Evolutionary conservation across 1,284 basidiomycete species (phyloP), one percentile per base, ranked within the genome.

Genomic region (Schizophyllum amplum): DNA sequence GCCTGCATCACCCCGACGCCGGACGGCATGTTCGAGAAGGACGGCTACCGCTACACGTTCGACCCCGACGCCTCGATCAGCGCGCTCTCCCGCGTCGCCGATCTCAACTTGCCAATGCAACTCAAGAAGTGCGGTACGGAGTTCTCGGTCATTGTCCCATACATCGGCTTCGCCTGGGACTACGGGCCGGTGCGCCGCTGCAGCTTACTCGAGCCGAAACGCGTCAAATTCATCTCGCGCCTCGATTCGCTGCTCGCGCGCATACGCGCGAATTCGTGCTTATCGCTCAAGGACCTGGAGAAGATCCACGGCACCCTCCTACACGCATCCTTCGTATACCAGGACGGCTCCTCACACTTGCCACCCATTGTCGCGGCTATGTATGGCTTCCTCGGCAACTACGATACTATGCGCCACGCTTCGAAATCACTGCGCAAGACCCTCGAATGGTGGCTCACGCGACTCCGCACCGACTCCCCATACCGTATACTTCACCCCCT

Each of bases 361-460:
- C 57, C 63, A 0, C 46, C 53, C 21, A 22, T 66, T 4, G 61
- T 55, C 1, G 24, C 57, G 4, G 64, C 62, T 59, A 62, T 68
- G 24, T n/a, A 54, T 1, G 20, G 25, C 0, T 62, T 56, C 53
- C 13, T 25, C 27, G 26, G 33, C 24, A 50, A 52, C 24, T 13
- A 49, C 1, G 54, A 48, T 2, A 1, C 21, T 0, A 24, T 24
- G 0, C 58, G 60, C 0, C 61, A 56, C 42, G 54, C 59, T 0
- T 57, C 62, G 1, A 55, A 50, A 2, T 59, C 62, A 0, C 47
- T 65, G 1, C 33, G 51, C 4, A 48, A 56, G 0, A 63, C 65
- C n/a, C 24, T 70, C 1, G 15, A 50, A 0, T 70, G 69, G 68
- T 71, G 69, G 69, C n/a, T 25, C 1, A 17, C 48, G 0, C 50